phyloP scores from a whole-genome alignment of 306 rosid genomes.

The Ceratonia siliqua region DNA sequence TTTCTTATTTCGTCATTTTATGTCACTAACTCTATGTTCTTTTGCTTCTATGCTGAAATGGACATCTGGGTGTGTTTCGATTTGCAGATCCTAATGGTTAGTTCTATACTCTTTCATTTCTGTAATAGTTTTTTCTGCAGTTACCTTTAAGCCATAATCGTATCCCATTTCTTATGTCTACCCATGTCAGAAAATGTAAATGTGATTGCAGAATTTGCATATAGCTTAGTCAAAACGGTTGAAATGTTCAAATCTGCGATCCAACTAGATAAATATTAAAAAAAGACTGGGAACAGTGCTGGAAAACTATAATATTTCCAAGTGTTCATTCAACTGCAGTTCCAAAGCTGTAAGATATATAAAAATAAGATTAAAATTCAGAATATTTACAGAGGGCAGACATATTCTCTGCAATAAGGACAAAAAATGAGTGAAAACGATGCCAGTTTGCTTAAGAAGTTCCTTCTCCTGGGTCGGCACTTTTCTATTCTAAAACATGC shows the following conservation, averaged over 20 bases:
- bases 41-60: conserved; percentile 38
- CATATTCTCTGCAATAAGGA: conserved; percentile 12
- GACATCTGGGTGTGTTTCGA: background rate
- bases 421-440: background rate
- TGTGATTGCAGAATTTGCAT: background rate
- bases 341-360: background rate
- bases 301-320: background rate
- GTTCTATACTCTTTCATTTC: background rate
- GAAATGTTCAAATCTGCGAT: background rate
- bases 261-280: background rate
- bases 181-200: background rate
- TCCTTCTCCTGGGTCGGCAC: background rate
- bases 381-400: too few species aligned
- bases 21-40: conserved; percentile 47
- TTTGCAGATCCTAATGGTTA: conserved; percentile 88
- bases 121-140: background rate
- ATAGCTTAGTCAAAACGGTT: conserved; percentile 21
- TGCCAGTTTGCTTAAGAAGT: background rate
- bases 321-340: background rate
- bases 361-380: background rate
- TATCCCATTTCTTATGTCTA: background rate
- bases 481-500: too few species aligned
- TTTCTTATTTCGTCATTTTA: background rate
- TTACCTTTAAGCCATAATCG: background rate
- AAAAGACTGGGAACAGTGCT: background rate